Evolutionary conservation across 176 grass and related monocot genomes (phyloP), one percentile per base, ranked within the genome.

Genomic region (Musa acuminata): DNA sequence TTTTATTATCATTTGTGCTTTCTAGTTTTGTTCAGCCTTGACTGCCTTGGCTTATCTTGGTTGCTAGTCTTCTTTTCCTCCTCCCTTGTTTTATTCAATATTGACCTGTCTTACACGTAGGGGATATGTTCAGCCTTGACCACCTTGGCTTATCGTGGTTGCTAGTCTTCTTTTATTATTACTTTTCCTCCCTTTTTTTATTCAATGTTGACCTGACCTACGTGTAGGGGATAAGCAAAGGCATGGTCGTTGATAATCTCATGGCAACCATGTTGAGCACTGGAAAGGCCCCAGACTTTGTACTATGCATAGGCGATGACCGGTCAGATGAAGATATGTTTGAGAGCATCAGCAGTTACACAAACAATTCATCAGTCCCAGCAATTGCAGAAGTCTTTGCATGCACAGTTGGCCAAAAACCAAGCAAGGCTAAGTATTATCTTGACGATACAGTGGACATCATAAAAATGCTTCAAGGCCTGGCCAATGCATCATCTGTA

Each of bases 281-380:
- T 8, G 75, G 83, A 11, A 53, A 20, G 0, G 0, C 51, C 52
- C 83, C 72, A 12, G 87, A 83, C 25, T 57, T 85, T 24, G 48
- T 89, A 7, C 3, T 83, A 51, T 85, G 87, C 79, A 52, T 80
- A 2, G 87, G 87, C 0, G 83, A 89, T 71, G 87, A 88, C 11
- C 22, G 58, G 9, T 88, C 82, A 1, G 82, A 80, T 75, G 87
- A 89, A 71, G 66, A 23, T 58, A 83, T 89, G 87, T 82, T 85
- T 52, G 80, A 80, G 52, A 62, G 58, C 19, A 2, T 89, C 10
- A 78, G 5, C 27, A 27, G 50, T 51, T 58, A 17, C 35, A 10
- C 2, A 20, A 51, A 8, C 55, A 55, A 51, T 49, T 10, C 59
- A 55, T 22, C 11, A 1, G 21, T 80, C 24, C 51, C 82, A 7